These are phyloP conservation scores for Suillus hirtellus DNA, from an alignment of 768 basidiomycete genomes.

Conservation along the genomic window DNA sequence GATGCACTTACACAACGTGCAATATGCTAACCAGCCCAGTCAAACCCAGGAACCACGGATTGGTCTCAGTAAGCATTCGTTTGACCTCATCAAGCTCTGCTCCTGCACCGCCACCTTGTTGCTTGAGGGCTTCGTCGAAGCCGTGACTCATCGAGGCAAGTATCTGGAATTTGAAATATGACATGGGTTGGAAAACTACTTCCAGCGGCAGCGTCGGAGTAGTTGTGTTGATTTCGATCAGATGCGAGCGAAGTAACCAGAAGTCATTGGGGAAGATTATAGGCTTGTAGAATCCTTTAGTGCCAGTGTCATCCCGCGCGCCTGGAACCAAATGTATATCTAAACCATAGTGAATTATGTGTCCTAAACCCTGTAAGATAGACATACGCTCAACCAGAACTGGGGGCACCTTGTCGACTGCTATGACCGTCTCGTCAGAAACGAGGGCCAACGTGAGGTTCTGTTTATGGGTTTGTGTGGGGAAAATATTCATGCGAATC, in stretches of 20 bases:
- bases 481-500: conserved; percentile 5
- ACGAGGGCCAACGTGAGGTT: conserved; percentile 88
- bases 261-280: conserved; percentile 94
- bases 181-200: conserved; percentile 83
- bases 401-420: conserved; percentile 55
- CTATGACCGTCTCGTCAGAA: conserved; percentile 62
- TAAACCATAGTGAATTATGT: conserved; percentile 26
- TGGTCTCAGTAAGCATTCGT: conserved; percentile 87
- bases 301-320: conserved; percentile 63
- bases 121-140: conserved; percentile 83
- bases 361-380: conserved; percentile 5
- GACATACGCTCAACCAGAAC: conserved; percentile 63
- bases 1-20: conserved; percentile 73
- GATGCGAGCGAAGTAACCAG: conserved; percentile 85
- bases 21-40: conserved; percentile 85
- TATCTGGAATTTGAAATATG: conserved; percentile 84
- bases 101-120: conserved; percentile 58
- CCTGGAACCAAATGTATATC: conserved; percentile 65
- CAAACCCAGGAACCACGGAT: conserved; percentile 83
- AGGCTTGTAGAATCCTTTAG: conserved; percentile 77
- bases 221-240: conserved; percentile 83
- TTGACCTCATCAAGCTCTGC: conserved; percentile 95
- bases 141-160: conserved; percentile 83
- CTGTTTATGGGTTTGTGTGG: conserved; percentile 36
- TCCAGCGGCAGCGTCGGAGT: conserved; percentile 77